Base-by-base conservation (phyloP, 2,329 filamentous ascomycete species). In the Dothideomycetidae sp. region DNA sequence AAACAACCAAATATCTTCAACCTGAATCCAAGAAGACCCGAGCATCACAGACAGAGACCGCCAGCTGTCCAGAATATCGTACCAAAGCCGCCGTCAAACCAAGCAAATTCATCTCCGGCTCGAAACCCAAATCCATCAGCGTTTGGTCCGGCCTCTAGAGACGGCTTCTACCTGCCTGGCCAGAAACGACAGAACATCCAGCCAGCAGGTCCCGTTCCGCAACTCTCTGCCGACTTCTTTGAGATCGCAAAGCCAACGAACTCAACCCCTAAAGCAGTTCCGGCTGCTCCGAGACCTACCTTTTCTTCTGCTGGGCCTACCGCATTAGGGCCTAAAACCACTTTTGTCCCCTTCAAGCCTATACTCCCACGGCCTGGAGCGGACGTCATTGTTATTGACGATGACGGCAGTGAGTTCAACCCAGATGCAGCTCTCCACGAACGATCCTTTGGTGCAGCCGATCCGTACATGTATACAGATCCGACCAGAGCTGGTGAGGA, bases 401-500 rank as follows among this genome's bases (percentile, higher is more conserved):
- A 50, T 29, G 44, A 58, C 18, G 61, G 64, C 14, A 60, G 66
- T 41, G 54, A 57, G 7, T 66, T 66, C 39, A 60, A 68, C 38
- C 63, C 64, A 3, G 66, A 68, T 46, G 57, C 54, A 11, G 60
- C 53, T 3, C 57, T 68, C 15, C 55, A 58, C 10, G 56, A 64
- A 21, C 61, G 67, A 17, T 53, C 55, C 3, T 74, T 73, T 47
- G 69, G 69, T 3, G 60, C 66, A 1, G 58, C 63, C 11, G 72
- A 76, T 46, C 63, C 68, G 9, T 63, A 66, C 47, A 63, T 63
- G 39, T 84, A 81, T 47, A 74, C 79, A 4, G 80, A 86, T 46
- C 73, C 78, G 0, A 64, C 65, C 41, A 78, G 82, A 53, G 81
- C 82, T 9, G 74, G 71, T 35, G 76, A 77, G 32, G 81, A 88